Evolutionary conservation across 108 stramenopile species (phyloP).

Genomic region (Chaetoceros muelleri): DNA sequence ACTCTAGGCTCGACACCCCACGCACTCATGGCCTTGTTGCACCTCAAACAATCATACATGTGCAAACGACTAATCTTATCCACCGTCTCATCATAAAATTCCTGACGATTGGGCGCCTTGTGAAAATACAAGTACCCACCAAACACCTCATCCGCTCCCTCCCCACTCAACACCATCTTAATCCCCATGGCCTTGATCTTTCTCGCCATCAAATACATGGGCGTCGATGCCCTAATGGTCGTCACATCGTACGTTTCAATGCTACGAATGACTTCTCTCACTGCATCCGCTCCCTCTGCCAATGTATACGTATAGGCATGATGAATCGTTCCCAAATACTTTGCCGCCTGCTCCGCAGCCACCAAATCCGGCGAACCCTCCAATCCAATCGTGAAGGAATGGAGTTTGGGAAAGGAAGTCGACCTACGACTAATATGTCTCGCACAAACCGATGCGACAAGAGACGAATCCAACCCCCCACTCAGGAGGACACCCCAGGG

Average conservation of each 20-base stretch:
- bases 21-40: constrained; percentile 97
- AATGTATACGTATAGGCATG: constrained; percentile 94
- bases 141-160: constrained; percentile 97
- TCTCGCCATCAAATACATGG: constrained; percentile 96
- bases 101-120: constrained; percentile 94
- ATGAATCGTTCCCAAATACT: constrained; percentile 94
- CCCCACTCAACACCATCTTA: constrained; percentile 98
- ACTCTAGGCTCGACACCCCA: constrained; percentile 97
- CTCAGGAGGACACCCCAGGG: constrained; percentile 97
- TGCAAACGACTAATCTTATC: constrained; percentile 90
- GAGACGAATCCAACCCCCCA: constrained; percentile 94
- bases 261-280: constrained; percentile 88
- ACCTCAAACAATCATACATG: constrained; percentile 96
- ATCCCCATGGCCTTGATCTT: constrained; percentile 99
- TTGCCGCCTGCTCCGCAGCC: constrained; percentile 90
- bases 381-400: constrained; percentile 95
- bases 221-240: constrained; percentile 94
- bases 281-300: constrained; percentile 96
- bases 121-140: constrained; percentile 99
- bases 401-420: constrained; percentile 79
- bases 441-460: constrained; percentile 91
- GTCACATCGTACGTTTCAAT: constrained; percentile 97
- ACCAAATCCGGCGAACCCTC: constrained; percentile 85
- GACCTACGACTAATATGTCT: constrained; percentile 77
- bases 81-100: constrained; percentile 94